Evolutionary conservation across 768 basidiomycete genomes (phyloP).

Genomic region (Suillus discolor): DNA sequence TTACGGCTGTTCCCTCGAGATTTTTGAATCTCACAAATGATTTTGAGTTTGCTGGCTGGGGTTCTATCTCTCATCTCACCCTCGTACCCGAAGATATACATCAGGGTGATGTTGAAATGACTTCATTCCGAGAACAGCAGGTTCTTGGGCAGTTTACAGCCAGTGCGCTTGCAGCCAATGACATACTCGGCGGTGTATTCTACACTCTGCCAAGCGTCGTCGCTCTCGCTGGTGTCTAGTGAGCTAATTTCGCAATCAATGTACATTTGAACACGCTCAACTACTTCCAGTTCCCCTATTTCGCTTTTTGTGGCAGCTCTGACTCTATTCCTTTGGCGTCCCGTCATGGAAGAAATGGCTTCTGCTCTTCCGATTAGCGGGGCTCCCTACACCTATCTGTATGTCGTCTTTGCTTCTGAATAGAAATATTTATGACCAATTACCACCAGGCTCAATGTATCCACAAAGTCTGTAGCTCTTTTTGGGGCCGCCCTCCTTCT

Average conservation of each 20-base stretch:
- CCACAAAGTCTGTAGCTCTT: slow-evolving; percentile 62
- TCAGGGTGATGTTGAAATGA: slow-evolving; percentile 34
- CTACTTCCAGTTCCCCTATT: slow-evolving; percentile 58
- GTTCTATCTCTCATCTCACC: slow-evolving; percentile 48
- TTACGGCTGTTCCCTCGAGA: slow-evolving; percentile 50
- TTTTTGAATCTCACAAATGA: slow-evolving; percentile 63
- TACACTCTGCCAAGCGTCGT: slow-evolving; percentile 71
- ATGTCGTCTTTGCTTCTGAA: slow-evolving; percentile 20
- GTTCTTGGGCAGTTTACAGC: slow-evolving; percentile 66
- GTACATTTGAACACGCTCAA: not conserved
- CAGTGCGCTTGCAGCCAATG: slow-evolving; percentile 67
- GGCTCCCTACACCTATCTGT: slow-evolving; percentile 74
- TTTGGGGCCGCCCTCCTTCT: slow-evolving; percentile 66
- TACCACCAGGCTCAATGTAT: slow-evolving; percentile 55
- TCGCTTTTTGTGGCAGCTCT: slow-evolving; percentile 64
- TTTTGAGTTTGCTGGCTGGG: slow-evolving; percentile 79
- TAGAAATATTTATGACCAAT: not conserved
- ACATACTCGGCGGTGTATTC: slow-evolving; percentile 67
- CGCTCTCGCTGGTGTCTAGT: slow-evolving; percentile 65
- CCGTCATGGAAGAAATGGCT: slow-evolving; percentile 73
- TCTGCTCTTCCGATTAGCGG: slow-evolving; percentile 71
- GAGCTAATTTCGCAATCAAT: slow-evolving; percentile 23
- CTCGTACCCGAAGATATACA: slow-evolving; percentile 46
- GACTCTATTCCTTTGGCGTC: slow-evolving; percentile 70
- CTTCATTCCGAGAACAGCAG: slow-evolving; percentile 34